Base-by-base conservation (phyloP, 805 yeast species). In the Starmerella cellae region DNA sequence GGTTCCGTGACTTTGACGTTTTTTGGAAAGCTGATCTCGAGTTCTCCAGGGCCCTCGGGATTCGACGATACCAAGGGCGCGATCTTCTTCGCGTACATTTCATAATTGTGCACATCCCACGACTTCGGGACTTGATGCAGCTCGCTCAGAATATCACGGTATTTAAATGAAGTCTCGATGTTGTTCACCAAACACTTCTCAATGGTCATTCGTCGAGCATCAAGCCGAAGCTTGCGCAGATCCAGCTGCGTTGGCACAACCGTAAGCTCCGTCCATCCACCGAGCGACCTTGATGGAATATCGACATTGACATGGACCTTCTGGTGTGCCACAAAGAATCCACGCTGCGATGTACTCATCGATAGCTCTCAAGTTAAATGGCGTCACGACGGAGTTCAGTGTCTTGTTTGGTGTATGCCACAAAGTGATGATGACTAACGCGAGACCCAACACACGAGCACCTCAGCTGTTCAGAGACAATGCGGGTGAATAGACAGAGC, bases 261-360 rank as follows among this genome's bases (percentile, higher is more conserved):
- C 1, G 91, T 79, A 26, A 91, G 63, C 55, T 87, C 96, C 0
- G 96, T 84, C 50, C 73, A 69, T 14, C 97, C 98, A 0, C 55
- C 56, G 5, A 85, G 63, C 18, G 63, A 54, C 47, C 72, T 69
- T 16, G 68, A 65, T n/a, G 75, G 70, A 34, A 87, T 64, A 58
- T 85, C 94, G 3, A 88, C 74, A 57, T 87, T 94, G 17, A 88
- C 62, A 21, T 73, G 70, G 13, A 88, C 81, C 51, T 80, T 72
- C 60, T 88, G 96, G 59, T 85, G 94, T 4, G 88, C 85, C 19
- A 88, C 71, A 53, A 72, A 76, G 58, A 82, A 75, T 36, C 65
- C 64, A 2, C 63, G 13, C 31, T n/a, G n/a, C n/a, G n/a, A n/a
- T n/a, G n/a, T n/a, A 49, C 31, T 27, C 36, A 13, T n/a, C n/a